Evolutionary conservation across 2,329 filamentous ascomycete genomes (phyloP).

Genomic region (Pseudogymnoascus sp.): DNA sequence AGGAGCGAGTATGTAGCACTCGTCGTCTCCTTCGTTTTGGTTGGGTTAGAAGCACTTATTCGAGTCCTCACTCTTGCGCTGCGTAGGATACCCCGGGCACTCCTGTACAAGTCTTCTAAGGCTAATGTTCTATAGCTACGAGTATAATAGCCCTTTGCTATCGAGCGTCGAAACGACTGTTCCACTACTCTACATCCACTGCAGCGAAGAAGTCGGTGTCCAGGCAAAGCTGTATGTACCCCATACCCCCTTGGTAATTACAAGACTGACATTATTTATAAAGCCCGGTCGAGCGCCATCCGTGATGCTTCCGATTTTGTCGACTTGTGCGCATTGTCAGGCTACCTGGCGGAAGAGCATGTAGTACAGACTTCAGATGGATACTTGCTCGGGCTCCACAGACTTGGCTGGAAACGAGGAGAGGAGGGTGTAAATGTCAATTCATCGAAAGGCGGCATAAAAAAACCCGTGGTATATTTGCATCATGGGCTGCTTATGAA

Average conservation of each 20-base stretch:
- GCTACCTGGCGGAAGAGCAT: conserved; percentile 92
- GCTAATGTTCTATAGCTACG: conserved; percentile 45
- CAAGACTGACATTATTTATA: conserved; percentile 36
- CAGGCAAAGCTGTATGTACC: conserved; percentile 53
- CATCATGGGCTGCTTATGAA: conserved; percentile 98
- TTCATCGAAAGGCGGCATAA: conserved; percentile 51
- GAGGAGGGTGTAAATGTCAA: conserved; percentile 78
- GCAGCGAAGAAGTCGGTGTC: conserved; percentile 61
- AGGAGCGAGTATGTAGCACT: conserved; percentile 85
- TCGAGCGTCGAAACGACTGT: conserved; percentile 69
- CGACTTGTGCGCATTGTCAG: conserved; percentile 84
- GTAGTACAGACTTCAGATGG: conserved; percentile 92
- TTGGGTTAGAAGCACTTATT: conserved; percentile 74
- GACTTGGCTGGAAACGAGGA: conserved; percentile 73
- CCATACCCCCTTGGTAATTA: conserved; percentile 51
- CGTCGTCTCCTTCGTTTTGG: conserved; percentile 72
- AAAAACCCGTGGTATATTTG: conserved; percentile 84
- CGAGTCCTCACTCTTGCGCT: conserved; percentile 81
- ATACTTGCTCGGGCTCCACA: conserved; percentile 83
- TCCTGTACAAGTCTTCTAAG: conserved; percentile 8
- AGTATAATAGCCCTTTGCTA: conserved; percentile 80
- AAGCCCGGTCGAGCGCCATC: conserved; percentile 65
- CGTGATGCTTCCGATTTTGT: conserved; percentile 86
- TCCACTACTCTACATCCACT: conserved; percentile 69
- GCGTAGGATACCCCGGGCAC: conserved; percentile 47